Evolutionary conservation across 2,329 filamentous ascomycete genomes (phyloP).

Genomic region (Fusarium cyanostomum): DNA sequence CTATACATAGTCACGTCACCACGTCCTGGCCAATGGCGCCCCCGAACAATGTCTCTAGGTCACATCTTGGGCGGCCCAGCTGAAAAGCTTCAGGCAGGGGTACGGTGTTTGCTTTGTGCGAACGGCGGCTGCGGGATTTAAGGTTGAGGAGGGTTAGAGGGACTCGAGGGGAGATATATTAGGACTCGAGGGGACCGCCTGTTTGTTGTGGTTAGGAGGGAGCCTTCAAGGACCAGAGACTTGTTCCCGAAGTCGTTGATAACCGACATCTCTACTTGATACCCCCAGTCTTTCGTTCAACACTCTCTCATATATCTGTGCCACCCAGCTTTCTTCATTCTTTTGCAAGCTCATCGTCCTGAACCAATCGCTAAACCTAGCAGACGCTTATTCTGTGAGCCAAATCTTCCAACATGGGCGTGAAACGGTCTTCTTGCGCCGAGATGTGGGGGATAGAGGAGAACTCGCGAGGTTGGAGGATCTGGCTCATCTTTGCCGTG

Average conservation of each 20-base stretch:
- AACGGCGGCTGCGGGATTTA: slow-evolving; percentile 1
- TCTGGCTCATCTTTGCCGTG: slow-evolving; percentile 29
- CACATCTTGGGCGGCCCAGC: background rate
- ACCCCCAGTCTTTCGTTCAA: no score
- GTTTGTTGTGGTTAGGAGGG: no score
- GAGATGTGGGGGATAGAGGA: slow-evolving; percentile 31
- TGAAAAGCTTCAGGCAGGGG: background rate
- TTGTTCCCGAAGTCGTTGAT: no score
- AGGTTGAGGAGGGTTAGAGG: background rate
- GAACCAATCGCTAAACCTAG: no score
- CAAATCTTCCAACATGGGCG: background rate
- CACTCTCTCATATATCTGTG: no score
- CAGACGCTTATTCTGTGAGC: no score
- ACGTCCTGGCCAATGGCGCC: background rate
- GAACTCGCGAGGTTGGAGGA: slow-evolving; percentile 25
- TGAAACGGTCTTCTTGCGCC: slow-evolving; percentile 19
- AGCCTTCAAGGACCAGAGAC: no score
- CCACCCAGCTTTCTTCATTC: no score
- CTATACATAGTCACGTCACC: background rate
- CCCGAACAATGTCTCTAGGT: background rate
- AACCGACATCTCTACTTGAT: no score
- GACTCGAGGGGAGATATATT: background rate
- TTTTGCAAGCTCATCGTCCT: no score
- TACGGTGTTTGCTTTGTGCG: background rate
- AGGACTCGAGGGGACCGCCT: no score